Base-by-base conservation (phyloP, 2,329 filamentous ascomycete species). In the Neopestalotiopsis sp. region DNA sequence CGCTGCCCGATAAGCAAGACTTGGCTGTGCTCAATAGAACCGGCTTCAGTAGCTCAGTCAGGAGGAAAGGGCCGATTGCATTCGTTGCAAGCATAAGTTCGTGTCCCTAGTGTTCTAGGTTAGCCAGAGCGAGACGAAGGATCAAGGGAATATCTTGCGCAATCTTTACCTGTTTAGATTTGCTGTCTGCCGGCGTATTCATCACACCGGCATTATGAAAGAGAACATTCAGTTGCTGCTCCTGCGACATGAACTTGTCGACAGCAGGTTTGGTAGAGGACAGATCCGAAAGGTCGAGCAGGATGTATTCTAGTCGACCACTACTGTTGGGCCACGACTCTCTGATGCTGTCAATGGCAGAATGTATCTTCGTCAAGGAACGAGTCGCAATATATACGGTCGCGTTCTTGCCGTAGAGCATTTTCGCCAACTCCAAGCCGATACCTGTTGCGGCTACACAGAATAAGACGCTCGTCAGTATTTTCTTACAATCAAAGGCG, bases 251-350 rank as follows among this genome's bases (percentile, higher is more conserved):
- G 66, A 71, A 71, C 3, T 58, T 56, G n/a, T 71, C 20, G 24
- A 67, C 70, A 4, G 69, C 65, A 1, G 65, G n/a, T 34, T 70
- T 71, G 63, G 71, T 62, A 13, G 70, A 73, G 24, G 59, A 61
- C 20, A 76, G 57, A 53, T 77, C 74, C 49, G 71, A 62, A 20
- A 78, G 70, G 45, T 77, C 75, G 9, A 76, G 70, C 0, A 80
- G 0, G 12, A 67, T 32, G n/a, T 10, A 32, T 12, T 49, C 24
- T 7, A 62, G 40, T 38, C 34, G 17, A 17, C 66, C 66, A 40
- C 14, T 38, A 20, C 56, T 62, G n/a, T 42, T 24, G 12, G 66
- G 66, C 12, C 14, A 30, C 10, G 66, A 34, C 32, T 14, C 30
- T 56, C 42, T 61, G 13, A 62, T 67, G 38, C 6, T 17, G n/a